Base-by-base conservation (phyloP, 257 asterid genomes). In the Lithospermum erythrorhizon region DNA sequence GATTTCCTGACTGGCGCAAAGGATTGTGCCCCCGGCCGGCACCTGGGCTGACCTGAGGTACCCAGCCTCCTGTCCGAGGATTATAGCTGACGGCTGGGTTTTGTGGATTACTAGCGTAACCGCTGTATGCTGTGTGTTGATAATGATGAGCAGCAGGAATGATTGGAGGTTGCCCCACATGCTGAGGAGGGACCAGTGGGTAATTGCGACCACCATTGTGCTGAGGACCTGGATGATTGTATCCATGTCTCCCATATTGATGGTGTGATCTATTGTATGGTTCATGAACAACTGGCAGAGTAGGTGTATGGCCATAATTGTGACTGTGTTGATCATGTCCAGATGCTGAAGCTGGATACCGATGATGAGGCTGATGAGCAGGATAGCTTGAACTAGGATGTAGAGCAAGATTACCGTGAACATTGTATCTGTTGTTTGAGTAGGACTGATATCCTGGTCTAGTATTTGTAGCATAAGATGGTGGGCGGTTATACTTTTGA, bases 1-100 rank as follows among this genome's bases (percentile, higher is more conserved):
- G 90, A 62, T 89, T 84, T 10, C 86, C 82, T 1, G 82, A 61
- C 32, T 72, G 90, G 24, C 73, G 85, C 37, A 85, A 76, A 49
- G 66, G 70, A 55, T 52, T 60, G 59, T 78, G 72, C 25, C 91
- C 95, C 68, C 83, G 63, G 9, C 79, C 94, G 25, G 48, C 78
- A 62, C 67, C 65, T 3, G 82, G 68, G 61, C 69, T 68, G 48
- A 59, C 81, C 1, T 72, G 83, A 18, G 78, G 77, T 47, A 53
- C 70, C 81, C 82, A 63, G 53, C 61, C 65, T 59, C 77, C 73
- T 52, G 47, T 71, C 69, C 52, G 45, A 3, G 65, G 70, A 61
- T 64, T 59, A 61, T 63, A 52, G 52, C 72, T 35, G 29, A 70
- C 75, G 61, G 79, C 72, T 21, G 76, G 77, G 14, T 78, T 61